phyloP scores from a whole-genome alignment of 129 eudicot genomes.

The Heracleum sosnowskyi region DNA sequence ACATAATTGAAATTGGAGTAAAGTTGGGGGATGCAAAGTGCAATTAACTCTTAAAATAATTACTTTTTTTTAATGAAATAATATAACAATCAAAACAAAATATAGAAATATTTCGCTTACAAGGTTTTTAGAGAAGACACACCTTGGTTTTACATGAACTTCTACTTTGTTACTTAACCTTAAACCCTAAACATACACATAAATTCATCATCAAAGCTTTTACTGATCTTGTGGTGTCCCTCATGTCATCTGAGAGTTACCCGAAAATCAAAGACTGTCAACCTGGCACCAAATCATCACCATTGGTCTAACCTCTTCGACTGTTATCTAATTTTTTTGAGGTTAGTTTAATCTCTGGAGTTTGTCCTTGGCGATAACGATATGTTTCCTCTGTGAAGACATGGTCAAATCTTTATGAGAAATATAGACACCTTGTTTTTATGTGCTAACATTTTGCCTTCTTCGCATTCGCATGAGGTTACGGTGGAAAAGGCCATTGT shows the following conservation, averaged over 20 bases:
- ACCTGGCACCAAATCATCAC: neutral
- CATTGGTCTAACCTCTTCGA: neutral
- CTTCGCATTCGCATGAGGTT: no score
- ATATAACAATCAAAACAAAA: no score
- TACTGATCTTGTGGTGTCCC: constrained; percentile 35
- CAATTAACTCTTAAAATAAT: no score
- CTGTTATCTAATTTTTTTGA: no score
- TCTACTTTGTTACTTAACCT: constrained; percentile 39
- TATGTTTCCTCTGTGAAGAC: constrained; percentile 10
- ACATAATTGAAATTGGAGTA: no score
- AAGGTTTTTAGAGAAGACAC: no score
- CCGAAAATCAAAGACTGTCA: constrained; percentile 10
- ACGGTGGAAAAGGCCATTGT: no score
- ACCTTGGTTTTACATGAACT: constrained; percentile 55
- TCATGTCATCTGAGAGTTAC: constrained; percentile 22
- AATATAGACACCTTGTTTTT: no score
- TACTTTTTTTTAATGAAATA: no score
- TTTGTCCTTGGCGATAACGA: constrained; percentile 8
- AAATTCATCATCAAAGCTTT: constrained; percentile 43
- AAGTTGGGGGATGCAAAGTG: no score
- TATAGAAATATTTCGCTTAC: no score
- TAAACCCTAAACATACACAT: constrained; percentile 49
- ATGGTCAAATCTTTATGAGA: neutral
- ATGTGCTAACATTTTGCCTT: no score
- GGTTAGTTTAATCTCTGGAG: neutral